Conservation (phyloP, 805 yeast genomes). For the Candida parachauliodes region DNA sequence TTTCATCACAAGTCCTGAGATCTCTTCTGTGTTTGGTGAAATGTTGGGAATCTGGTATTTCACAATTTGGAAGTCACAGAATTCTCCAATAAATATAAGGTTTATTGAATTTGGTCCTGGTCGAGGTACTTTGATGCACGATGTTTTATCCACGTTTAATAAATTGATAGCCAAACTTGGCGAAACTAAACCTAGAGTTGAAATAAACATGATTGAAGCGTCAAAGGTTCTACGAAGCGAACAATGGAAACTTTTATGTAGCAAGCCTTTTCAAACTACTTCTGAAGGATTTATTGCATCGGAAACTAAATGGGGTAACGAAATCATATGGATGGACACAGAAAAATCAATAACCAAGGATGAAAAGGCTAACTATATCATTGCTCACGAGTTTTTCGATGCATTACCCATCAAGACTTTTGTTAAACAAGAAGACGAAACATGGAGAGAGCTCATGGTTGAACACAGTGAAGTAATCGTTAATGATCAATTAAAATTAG, state of each 20-base stretch:
- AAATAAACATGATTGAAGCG: constrained; percentile 65
- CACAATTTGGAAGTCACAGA: constrained; percentile 55
- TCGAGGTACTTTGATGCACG: constrained; percentile 72
- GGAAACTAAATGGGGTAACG: constrained; percentile 48
- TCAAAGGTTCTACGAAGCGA: constrained; percentile 57
- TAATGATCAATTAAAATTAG: constrained; percentile 29
- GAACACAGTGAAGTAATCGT: constrained; percentile 45
- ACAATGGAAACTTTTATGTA: constrained; percentile 53
- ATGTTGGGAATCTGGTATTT: constrained; percentile 73
- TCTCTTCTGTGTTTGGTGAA: constrained; percentile 84
- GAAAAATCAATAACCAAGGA: constrained; percentile 40
- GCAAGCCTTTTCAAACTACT: constrained; percentile 17
- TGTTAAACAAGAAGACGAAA: constrained; percentile 49
- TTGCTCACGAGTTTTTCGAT: constrained; percentile 87
- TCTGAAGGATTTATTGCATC: constrained; percentile 35
- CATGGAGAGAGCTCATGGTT: constrained; percentile 79
- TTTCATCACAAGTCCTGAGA: constrained; percentile 83
- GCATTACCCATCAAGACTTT: constrained; percentile 78
- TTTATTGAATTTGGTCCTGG: constrained; percentile 86
- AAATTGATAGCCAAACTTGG: constrained; percentile 42
- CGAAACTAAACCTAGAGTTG: constrained; percentile 23
- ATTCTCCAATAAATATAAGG: constrained; percentile 46
- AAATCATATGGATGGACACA: constrained; percentile 58
- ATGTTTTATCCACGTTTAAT: constrained; percentile 49
- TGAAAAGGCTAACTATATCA: constrained; percentile 50